Percentiles rank a stretch among this genome's conserved stretches.
Conservation (phyloP, 495 filamentous ascomycete species). For the Penicillium atrosanguineum region DNA sequence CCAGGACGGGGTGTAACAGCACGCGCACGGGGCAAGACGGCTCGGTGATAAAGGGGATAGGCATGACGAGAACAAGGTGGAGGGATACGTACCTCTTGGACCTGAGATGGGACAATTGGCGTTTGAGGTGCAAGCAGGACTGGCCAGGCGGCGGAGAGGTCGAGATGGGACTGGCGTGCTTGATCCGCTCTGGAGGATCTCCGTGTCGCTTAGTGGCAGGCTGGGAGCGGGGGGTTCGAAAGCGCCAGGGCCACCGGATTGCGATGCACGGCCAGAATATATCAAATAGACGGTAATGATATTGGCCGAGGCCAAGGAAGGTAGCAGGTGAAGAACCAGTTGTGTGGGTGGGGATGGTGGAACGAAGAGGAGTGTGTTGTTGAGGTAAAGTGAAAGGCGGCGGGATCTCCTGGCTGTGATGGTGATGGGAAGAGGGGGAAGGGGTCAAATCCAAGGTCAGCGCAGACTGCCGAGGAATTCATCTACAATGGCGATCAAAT, state of each 20-base stretch:
- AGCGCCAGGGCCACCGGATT: slow-evolving; percentile 24
- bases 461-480: neutral
- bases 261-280: slow-evolving; percentile 11
- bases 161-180: slow-evolving; percentile 34
- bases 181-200: slow-evolving; percentile 36
- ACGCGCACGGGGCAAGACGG: slow-evolving; percentile 27
- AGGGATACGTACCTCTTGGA: slow-evolving; percentile 20
- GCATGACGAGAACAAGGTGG: neutral
- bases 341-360: slow-evolving; percentile 6
- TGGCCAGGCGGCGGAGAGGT: slow-evolving; percentile 19
- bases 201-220: slow-evolving; percentile 49
- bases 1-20: slow-evolving; percentile 17
- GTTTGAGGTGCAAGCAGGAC: slow-evolving; percentile 2
- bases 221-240: slow-evolving; percentile 34
- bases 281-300: slow-evolving; percentile 1
- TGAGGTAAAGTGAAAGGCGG: slow-evolving; percentile 26
- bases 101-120: slow-evolving; percentile 22
- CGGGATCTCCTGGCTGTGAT: slow-evolving; percentile 34
- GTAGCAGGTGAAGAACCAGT: slow-evolving; percentile 3
- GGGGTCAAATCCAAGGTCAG: neutral
- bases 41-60: slow-evolving; percentile 13
- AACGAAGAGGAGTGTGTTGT: slow-evolving; percentile 21
- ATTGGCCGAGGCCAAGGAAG: neutral
- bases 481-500: neutral
- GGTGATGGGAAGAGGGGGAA: slow-evolving; percentile 22